Percentiles rank a stretch among this genome's conserved stretches.
Evolutionary conservation across 768 basidiomycete genomes (phyloP).

Genomic region (Phlebiopsis flavidoalba): DNA sequence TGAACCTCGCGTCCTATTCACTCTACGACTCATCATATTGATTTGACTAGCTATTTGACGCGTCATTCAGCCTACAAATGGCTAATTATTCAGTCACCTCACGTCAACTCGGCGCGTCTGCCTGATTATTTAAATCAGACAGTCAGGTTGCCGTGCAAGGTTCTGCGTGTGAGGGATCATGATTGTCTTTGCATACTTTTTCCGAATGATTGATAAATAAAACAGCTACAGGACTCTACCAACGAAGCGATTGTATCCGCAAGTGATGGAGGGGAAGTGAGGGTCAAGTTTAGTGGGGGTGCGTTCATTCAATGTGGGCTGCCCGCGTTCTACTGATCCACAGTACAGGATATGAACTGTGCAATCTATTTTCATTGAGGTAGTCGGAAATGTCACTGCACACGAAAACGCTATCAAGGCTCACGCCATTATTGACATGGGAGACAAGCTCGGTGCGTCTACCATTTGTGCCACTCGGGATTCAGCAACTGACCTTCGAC

Average conservation of each 20-base stretch:
- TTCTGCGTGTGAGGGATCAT: background rate
- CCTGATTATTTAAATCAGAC: background rate
- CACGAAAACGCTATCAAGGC: background rate
- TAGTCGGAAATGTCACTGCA: background rate
- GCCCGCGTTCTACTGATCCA: background rate
- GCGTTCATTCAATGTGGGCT: background rate
- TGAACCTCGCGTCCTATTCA: background rate
- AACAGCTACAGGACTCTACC: background rate
- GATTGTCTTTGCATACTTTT: background rate
- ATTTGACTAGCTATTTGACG: background rate
- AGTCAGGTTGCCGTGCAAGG: constrained; percentile 1
- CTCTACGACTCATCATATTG: background rate
- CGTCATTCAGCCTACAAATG: background rate
- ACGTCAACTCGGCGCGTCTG: constrained; percentile 7
- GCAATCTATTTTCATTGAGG: background rate
- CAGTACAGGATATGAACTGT: background rate
- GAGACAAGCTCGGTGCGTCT: background rate
- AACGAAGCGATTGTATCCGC: constrained; percentile 4
- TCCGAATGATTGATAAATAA: background rate
- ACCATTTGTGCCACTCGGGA: background rate
- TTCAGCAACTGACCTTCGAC: background rate
- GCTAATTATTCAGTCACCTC: background rate
- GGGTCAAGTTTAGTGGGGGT: constrained; percentile 1
- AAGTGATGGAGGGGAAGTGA: constrained; percentile 1
- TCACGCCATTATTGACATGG: background rate